Conservation (phyloP, 1,284 basidiomycete genomes). For the Trichosporon sp. region DNA sequence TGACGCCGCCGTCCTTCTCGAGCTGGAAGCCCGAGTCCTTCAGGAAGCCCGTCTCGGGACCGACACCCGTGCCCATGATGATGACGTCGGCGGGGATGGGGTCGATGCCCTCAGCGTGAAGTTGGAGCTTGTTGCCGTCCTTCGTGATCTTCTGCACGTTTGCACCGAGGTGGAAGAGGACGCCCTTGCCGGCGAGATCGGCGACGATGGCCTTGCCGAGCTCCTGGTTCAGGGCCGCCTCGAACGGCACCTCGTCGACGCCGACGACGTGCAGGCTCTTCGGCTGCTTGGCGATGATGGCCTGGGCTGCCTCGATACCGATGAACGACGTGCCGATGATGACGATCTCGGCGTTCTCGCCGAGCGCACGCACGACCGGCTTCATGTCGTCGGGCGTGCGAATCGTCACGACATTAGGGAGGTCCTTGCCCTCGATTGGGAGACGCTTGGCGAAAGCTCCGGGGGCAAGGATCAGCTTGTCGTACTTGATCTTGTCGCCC, state of each 20-base stretch:
- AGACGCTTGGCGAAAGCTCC: constrained; percentile 60
- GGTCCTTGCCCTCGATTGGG: constrained; percentile 69
- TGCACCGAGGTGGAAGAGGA: constrained; percentile 74
- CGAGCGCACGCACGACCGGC: constrained; percentile 58
- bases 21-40: constrained; percentile 60
- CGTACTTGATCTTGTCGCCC: constrained; percentile 60
- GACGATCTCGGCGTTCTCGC: constrained; percentile 68
- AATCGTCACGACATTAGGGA: constrained; percentile 74
- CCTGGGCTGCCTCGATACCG: constrained; percentile 81
- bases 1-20: constrained; percentile 73
- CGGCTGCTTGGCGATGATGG: constrained; percentile 67
- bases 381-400: constrained; percentile 67
- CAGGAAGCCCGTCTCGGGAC: constrained; percentile 76
- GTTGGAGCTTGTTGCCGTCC: constrained; percentile 31
- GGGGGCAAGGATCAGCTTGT: constrained; percentile 66
- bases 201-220: constrained; percentile 75
- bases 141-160: constrained; percentile 70
- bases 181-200: constrained; percentile 71
- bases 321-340: constrained; percentile 91
- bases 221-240: constrained; percentile 70
- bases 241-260: constrained; percentile 77
- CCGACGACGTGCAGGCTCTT: constrained; percentile 66
- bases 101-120: constrained; percentile 63
- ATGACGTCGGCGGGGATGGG: constrained; percentile 71
- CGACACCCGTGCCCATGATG: constrained; percentile 83